Conservation (phyloP, 306 rosid species). For the Chamaecrista fasciculata region DNA sequence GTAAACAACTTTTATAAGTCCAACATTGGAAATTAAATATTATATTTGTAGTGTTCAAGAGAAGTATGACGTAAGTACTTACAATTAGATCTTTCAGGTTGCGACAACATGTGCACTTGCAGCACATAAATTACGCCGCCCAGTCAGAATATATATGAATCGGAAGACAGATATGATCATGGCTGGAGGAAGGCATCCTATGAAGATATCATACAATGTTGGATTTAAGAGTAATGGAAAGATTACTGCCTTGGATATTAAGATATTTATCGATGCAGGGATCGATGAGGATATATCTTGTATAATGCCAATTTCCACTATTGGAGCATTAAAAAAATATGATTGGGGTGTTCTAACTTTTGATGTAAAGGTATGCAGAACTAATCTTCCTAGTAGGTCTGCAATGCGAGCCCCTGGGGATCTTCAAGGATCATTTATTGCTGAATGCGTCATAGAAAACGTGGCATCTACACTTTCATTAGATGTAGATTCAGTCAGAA, state of each 20-base stretch:
- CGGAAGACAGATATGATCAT: conserved; percentile 89
- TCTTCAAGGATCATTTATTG: conserved; percentile 81
- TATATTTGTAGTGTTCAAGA: not conserved
- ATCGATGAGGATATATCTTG: conserved; percentile 54
- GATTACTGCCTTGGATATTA: conserved; percentile 72
- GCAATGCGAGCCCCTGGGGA: conserved; percentile 91
- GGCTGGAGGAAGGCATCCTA: conserved; percentile 96
- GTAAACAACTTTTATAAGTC: not conserved
- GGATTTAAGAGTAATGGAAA: conserved; percentile 81
- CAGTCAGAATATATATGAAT: conserved; percentile 72
- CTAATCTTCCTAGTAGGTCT: conserved; percentile 73
- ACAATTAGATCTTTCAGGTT: conserved; percentile 46
- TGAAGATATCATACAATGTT: conserved; percentile 74
- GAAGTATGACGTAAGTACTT: not conserved
- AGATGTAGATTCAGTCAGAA: conserved; percentile 74
- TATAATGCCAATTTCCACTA: conserved; percentile 41
- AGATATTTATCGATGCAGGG: conserved; percentile 80
- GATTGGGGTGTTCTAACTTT: conserved; percentile 87
- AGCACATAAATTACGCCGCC: conserved; percentile 70
- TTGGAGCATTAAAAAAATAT: conserved; percentile 59
- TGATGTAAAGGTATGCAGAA: conserved; percentile 77
- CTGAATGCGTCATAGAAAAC: conserved; percentile 79
- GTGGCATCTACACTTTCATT: conserved; percentile 71
- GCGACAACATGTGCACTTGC: conserved; percentile 92
- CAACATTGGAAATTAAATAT: not conserved